Conservation (phyloP, 306 rosid genomes). For the Comarum palustre region DNA sequence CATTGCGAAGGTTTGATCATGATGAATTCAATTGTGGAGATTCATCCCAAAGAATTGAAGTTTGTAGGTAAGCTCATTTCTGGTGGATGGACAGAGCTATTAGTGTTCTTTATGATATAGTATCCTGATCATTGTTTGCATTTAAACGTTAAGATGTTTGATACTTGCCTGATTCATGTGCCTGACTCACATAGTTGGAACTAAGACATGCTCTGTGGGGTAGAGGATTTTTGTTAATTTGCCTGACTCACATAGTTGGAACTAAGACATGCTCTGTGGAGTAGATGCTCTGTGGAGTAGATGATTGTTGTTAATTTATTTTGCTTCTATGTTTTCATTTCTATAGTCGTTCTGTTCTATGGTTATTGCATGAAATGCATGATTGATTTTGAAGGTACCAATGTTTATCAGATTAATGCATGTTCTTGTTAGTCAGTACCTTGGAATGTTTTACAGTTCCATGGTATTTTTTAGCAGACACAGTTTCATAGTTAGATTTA, state of each 20-base stretch:
- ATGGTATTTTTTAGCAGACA: too few species aligned
- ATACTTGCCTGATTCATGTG: not conserved
- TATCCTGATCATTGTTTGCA: not conserved
- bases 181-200: conserved; percentile 3
- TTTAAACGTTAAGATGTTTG: not conserved
- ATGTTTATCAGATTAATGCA: not conserved
- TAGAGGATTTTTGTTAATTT: not conserved
- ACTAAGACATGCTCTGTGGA: not conserved
- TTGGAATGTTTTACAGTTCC: not conserved
- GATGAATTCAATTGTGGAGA: conserved; percentile 66
- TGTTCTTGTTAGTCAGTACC: not conserved
- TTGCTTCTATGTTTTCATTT: not conserved
- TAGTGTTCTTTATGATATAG: conserved; percentile 2
- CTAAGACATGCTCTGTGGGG: not conserved
- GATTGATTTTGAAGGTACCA: not conserved
- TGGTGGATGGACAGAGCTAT: not conserved
- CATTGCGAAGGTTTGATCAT: conserved; percentile 12
- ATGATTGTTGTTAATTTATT: not conserved
- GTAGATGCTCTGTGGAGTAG: too few species aligned
- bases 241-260: conserved; percentile 1
- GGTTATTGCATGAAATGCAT: not conserved
- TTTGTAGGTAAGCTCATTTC: conserved; percentile 57
- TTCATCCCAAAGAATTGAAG: conserved; percentile 76
- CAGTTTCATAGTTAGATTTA: not conserved
- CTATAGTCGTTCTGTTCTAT: not conserved